Evolutionary conservation across 2,329 filamentous ascomycete genomes (phyloP), one percentile per base, ranked within the genome.

Genomic region (Sporothrix brasiliensis): DNA sequence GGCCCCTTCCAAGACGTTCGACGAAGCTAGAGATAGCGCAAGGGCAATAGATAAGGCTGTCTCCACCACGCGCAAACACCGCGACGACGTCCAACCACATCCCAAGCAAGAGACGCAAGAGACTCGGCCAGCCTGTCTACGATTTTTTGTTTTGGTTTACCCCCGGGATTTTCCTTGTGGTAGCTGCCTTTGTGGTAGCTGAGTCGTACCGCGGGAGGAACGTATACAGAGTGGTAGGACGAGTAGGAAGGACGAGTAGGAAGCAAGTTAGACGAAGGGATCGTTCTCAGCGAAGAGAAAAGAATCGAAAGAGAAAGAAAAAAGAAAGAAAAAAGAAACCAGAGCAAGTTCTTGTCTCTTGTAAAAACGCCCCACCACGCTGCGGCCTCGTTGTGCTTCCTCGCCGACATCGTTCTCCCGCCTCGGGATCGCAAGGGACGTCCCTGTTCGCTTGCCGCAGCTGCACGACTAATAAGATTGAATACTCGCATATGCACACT

Each of bases 361-460:
- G 27, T 41, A 34, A 21, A 7, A 24, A 53, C 19, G 63, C 27
- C 63, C 63, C 63, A 66, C 69, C 61, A 9, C 44, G 19, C 63
- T 41, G 61, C 61, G 76, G 72, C 73, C 34, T 53, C 41, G 54
- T 11, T 52, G n/a, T 49, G 39, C 10, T 49, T 27, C 60, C 24
- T 34, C 27, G 49, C 63, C 63, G 63, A 39, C 63, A 67, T 67
- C 63, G 63, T 67, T 49, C 63, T 53, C 49, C 19, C 41, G 2
- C 49, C 63, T 66, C 61, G 21, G 44, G 16, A 66, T 50, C 61
- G 44, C 24, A 52, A 50, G 61, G 60, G 24, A 63, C 60, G 60
- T 21, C 21, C 60, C 49, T 49, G 60, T 30, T 47, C 21, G 41
- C 30, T 34, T 34, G 34, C 34, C 34, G 34, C 34, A 14, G 47